Base-by-base conservation (phyloP, 352 stramenopile genomes). In the Pythium coloratum region DNA sequence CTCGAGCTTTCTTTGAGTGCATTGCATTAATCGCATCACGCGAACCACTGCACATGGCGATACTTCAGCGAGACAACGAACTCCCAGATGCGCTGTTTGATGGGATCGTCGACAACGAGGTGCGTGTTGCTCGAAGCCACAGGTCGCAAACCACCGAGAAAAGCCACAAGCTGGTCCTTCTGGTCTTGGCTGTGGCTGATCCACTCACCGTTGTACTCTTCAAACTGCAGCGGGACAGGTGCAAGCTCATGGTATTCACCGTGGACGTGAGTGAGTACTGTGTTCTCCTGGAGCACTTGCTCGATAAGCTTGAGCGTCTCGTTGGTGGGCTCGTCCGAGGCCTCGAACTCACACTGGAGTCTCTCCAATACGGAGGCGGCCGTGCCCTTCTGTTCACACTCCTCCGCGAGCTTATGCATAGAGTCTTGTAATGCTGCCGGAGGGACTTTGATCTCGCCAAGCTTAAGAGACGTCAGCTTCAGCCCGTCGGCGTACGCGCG, bases 401-500 rank as follows among this genome's bases (percentile, higher is more conserved):
- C 12, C n/a, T 56, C 44, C 3, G 26, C 57, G 9, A 64, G 57
- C 6, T n/a, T 30, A 9, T 16, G 26, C 13, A 64, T 1, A 24
- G 56, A 64, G 6, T 32, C 57, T 4, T n/a, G 57, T 14, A 47
- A 7, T 2, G 57, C 30, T 13, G 16, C 14, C 16, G 53, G 18
- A 1, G 57, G 10, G 16, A 33, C 42, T 7, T 10, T 33, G 42
- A 64, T 47, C 30, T 56, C 14, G 13, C 10, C 42, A 16, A 64
- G 10, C 24, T 47, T 46, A 12, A 64, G 57, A 26, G 57, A 64
- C n/a, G 57, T 64, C 6, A 64, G 3, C 9, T 26, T 42, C 28
- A 46, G 10, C 36, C 36, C 57, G 12, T 55, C 2, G 8, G 10
- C 8, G 32, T 56, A 64, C 6, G 34, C 57, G 5, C 55, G 9